Conservation (phyloP, 2,329 filamentous ascomycete genomes). For the Arthrobotrys entomopaga region DNA sequence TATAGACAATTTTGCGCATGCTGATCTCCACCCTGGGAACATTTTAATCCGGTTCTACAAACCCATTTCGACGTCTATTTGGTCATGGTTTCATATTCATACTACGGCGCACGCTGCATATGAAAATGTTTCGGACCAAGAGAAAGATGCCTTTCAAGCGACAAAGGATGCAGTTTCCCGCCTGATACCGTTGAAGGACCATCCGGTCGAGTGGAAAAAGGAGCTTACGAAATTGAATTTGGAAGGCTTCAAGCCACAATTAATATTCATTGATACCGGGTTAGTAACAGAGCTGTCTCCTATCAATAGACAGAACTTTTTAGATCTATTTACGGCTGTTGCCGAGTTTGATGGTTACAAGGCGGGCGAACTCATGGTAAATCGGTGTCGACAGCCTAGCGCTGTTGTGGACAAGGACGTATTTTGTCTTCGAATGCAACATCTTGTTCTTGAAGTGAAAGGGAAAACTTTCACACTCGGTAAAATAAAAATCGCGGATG, state of each 20-base stretch:
- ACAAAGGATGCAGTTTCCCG: constrained; percentile 87
- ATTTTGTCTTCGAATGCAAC: constrained; percentile 96
- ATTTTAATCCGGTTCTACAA: constrained; percentile 99
- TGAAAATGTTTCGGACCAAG: constrained; percentile 59
- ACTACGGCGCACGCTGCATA: constrained; percentile 8
- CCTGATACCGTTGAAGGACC: constrained; percentile 76
- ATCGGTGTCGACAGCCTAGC: constrained; percentile 90
- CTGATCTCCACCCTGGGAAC: constrained; percentile 94
- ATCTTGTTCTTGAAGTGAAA: constrained; percentile 91
- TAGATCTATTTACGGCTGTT: constrained; percentile 93
- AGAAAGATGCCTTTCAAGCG: constrained; percentile 72
- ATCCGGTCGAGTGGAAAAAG: constrained; percentile 75
- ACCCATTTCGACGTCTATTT: constrained; percentile 73
- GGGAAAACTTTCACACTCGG: constrained; percentile 88
- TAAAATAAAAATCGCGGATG: constrained; percentile 95
- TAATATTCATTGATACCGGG: constrained; percentile 97
- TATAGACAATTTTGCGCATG: constrained; percentile 97
- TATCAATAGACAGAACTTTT: constrained; percentile 86
- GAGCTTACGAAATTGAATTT: constrained; percentile 80
- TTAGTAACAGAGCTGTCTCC: constrained; percentile 92
- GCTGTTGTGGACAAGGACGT: constrained; percentile 88
- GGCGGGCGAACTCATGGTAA: constrained; percentile 93
- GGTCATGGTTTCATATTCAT: constrained; percentile 67
- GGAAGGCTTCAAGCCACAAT: constrained; percentile 90
- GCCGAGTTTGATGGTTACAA: constrained; percentile 98